Percentiles rank a stretch among this genome's conserved stretches.
These are phyloP conservation scores for Phytophthora sojae DNA, from an alignment of 352 stramenopile genomes.

Conservation along the genomic window DNA sequence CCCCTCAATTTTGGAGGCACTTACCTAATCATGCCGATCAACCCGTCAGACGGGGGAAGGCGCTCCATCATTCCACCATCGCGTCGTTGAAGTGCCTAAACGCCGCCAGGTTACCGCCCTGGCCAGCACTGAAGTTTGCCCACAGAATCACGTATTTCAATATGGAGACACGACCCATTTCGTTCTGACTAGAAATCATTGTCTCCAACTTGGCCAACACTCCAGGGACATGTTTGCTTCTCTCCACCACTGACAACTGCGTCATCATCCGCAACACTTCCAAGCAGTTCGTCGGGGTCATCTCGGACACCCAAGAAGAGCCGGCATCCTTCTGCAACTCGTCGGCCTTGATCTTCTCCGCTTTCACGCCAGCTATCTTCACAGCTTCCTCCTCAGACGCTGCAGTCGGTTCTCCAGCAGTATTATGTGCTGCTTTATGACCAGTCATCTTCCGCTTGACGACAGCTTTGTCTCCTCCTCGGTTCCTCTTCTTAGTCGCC, in stretches of 20 bases:
- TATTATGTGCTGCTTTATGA: neutral
- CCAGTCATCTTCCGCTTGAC: neutral
- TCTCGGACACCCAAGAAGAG: neutral
- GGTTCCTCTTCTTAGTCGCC: neutral
- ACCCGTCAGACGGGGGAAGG: neutral
- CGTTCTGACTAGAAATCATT: neutral
- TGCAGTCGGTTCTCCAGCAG: neutral
- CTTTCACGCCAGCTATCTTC: neutral
- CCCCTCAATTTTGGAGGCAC: neutral
- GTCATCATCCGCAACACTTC: slow-evolving; percentile 15
- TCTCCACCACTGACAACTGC: neutral
- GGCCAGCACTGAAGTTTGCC: slow-evolving; percentile 1
- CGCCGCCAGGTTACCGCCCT: neutral
- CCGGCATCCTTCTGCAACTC: neutral
- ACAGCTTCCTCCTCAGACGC: neutral
- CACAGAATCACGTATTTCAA: slow-evolving; percentile 19
- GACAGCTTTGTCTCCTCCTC: neutral
- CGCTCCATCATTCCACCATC: neutral
- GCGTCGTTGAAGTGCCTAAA: neutral
- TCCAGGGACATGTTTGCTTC: neutral
- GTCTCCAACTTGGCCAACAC: slow-evolving; percentile 2
- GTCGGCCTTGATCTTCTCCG: neutral
- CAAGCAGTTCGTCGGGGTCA: slow-evolving; percentile 3
- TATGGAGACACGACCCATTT: neutral
- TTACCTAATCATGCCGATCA: slow-evolving; percentile 3